phyloP scores from a whole-genome alignment of 106 monocot genomes.

The Gastrodia elata region DNA sequence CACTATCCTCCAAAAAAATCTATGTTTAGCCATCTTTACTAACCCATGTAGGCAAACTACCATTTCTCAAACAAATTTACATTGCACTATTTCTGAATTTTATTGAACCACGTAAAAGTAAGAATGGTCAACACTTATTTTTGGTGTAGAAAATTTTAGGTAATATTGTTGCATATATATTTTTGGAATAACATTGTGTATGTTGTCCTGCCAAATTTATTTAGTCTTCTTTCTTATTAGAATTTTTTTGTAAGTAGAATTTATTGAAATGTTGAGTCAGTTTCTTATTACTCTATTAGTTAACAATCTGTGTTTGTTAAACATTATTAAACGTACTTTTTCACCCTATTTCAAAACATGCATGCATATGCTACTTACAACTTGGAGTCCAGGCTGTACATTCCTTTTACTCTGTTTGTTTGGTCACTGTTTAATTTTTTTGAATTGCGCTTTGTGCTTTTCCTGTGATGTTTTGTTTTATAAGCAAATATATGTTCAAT shows the following conservation, averaged over 20 bases:
- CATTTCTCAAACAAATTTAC: too few relatives aligned
- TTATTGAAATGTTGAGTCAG: not conserved
- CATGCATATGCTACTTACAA: not conserved
- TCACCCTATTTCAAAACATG: not conserved
- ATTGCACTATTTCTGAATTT: too few relatives aligned
- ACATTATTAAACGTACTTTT: not conserved
- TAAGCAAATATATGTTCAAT: not conserved
- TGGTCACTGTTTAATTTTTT: not conserved
- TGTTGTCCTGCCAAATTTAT: too few relatives aligned
- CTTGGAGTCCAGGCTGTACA: not conserved
- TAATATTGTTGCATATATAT: too few relatives aligned
- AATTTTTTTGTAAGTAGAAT: not conserved
- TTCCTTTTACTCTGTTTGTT: too few relatives aligned
- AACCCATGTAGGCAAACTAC: too few relatives aligned
- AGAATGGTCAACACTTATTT: too few relatives aligned
- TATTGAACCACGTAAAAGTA: too few relatives aligned
- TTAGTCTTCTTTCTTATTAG: not conserved
- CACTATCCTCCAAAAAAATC: too few relatives aligned
- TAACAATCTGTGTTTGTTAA: not conserved
- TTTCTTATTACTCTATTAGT: not conserved
- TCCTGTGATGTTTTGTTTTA: not conserved
- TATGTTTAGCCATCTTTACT: too few relatives aligned
- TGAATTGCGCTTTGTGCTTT: not conserved
- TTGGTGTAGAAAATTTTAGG: too few relatives aligned
- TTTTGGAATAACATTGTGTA: too few relatives aligned